Evolutionary conservation across 2,329 filamentous ascomycete species (phyloP).

Genomic region (Fusarium heterosporum): DNA sequence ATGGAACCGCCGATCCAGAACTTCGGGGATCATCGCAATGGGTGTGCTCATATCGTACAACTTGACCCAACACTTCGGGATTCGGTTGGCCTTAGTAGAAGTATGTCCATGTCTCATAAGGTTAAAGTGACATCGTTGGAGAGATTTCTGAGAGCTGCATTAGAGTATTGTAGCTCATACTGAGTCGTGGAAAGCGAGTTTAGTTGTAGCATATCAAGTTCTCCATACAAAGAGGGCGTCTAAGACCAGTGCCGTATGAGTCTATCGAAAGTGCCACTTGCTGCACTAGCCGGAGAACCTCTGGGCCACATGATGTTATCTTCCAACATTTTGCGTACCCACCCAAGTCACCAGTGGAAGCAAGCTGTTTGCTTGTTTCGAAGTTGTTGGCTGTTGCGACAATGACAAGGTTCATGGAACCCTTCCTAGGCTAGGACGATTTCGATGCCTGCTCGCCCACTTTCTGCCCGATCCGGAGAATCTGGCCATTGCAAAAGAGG

Average conservation of each 20-base stretch:
- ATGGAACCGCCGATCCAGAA: not conserved
- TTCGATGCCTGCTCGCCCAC: not conserved
- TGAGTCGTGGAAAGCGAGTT: not conserved
- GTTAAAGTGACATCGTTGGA: not conserved
- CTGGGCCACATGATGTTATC: not conserved
- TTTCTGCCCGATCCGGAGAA: conserved; percentile 12
- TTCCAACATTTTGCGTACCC: not conserved
- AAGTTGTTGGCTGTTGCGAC: not conserved
- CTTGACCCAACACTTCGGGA: not conserved
- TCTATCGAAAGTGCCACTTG: not conserved
- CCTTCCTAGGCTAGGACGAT: not conserved
- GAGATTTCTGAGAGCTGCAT: not conserved
- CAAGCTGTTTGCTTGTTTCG: not conserved
- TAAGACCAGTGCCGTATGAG: not conserved
- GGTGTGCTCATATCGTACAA: not conserved
- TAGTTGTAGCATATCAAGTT: not conserved
- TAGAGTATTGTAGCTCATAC: not conserved
- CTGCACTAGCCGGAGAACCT: not conserved
- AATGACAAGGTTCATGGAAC: not conserved
- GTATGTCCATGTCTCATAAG: not conserved
- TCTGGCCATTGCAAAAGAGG: not conserved
- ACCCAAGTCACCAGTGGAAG: not conserved
- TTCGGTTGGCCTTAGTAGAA: not conserved
- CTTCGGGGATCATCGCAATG: not conserved
- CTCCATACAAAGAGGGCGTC: not conserved